A percentile compares a stretch with the other conserved stretches of the same genome.
Conservation (phyloP, 2,329 filamentous ascomycete species). For the Stromatinia cepivora region DNA sequence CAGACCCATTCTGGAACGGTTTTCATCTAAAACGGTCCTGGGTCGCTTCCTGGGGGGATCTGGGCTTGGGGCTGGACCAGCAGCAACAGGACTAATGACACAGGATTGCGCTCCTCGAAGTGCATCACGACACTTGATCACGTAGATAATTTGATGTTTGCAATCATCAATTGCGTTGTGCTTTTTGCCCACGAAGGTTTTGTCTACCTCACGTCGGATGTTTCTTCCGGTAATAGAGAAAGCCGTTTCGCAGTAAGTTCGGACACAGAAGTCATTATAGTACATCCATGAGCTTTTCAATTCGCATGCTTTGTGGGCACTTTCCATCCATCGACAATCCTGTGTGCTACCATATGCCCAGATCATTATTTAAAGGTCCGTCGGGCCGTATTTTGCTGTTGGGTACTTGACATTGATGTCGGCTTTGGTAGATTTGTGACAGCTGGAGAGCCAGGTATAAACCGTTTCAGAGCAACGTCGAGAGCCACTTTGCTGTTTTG, state of each 20-base stretch:
- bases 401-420: background rate
- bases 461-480: background rate
- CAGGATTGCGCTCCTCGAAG: background rate
- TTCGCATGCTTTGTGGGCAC: background rate
- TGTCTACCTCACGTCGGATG: conserved; percentile 2
- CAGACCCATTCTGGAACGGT: background rate
- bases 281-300: conserved; percentile 1
- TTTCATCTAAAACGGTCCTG: background rate
- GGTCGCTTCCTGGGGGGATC: background rate
- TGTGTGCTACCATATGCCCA: conserved; percentile 13
- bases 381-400: conserved; percentile 1
- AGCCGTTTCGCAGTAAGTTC: conserved; percentile 2
- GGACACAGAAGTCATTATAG: conserved; percentile 6
- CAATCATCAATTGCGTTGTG: conserved; percentile 18
- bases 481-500: background rate
- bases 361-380: conserved; percentile 10
- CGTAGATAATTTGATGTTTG: conserved; percentile 11
- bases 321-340: conserved; percentile 11
- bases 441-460: background rate
- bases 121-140: conserved; percentile 10
- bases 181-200: conserved; percentile 4
- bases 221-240: conserved; percentile 16
- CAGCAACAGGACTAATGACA: background rate
- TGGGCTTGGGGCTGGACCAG: background rate
- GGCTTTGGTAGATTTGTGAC: conserved; percentile 2